Evolutionary conservation across 345 rosid genomes (phyloP).

Genomic region (Sonneratia alba): DNA sequence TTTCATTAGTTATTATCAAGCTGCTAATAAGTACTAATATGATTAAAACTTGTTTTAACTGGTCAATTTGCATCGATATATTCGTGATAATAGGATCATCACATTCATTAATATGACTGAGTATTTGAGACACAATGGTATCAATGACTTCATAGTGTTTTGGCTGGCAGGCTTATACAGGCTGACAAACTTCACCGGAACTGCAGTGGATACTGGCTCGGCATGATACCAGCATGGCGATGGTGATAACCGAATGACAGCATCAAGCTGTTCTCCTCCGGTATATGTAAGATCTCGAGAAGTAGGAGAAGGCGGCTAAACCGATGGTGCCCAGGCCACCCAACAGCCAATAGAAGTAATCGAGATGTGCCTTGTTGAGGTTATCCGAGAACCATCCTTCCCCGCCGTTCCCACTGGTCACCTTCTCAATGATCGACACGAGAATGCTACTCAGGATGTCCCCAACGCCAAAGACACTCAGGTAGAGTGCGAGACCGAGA

Average conservation of each 20-base stretch:
- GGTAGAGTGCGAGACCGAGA: conserved; percentile 20
- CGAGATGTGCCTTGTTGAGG: conserved; percentile 25
- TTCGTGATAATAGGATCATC: too few species aligned
- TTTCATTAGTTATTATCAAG: too few species aligned
- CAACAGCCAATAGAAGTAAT: conserved; percentile 25
- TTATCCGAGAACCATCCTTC: conserved; percentile 21
- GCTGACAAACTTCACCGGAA: not conserved
- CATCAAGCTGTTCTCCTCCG: conserved; percentile 8
- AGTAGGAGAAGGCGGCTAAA: conserved; percentile 13
- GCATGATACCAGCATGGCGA: not conserved
- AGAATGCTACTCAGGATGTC: conserved; percentile 21
- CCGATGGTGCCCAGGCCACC: conserved; percentile 15
- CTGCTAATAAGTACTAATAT: too few species aligned
- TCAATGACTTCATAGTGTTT: too few species aligned
- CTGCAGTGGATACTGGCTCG: not conserved
- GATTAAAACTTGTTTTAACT: too few species aligned
- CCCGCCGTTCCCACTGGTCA: conserved; percentile 2
- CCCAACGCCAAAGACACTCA: conserved; percentile 22
- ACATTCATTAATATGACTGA: too few species aligned
- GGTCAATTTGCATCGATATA: too few species aligned
- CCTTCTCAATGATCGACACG: conserved; percentile 11
- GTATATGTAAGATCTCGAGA: conserved; percentile 19
- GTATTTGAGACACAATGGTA: too few species aligned
- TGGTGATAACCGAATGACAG: conserved; percentile 1
- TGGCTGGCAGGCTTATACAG: too few species aligned